Conservation (phyloP, 352 stramenopile genomes). For the Phytophthora idaei region DNA sequence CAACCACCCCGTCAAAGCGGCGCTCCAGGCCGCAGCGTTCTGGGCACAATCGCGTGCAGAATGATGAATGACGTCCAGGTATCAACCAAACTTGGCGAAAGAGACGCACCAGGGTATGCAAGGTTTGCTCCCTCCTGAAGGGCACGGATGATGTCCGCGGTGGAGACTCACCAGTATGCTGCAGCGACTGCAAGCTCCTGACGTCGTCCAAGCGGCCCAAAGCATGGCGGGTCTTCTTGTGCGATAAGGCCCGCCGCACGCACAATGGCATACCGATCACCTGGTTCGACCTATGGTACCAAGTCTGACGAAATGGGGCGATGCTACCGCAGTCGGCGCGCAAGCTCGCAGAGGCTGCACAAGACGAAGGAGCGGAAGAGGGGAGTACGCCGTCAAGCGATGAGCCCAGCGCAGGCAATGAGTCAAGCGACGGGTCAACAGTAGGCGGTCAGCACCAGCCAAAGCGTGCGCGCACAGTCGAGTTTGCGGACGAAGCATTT, state of each 20-base stretch:
- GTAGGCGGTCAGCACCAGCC: neutral
- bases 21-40: neutral
- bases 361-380: neutral
- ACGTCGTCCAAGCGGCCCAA: slow-evolving; percentile 8
- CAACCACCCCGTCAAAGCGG: slow-evolving; percentile 6
- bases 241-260: slow-evolving; percentile 13
- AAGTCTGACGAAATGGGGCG: slow-evolving; percentile 8
- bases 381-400: too few species aligned
- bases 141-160: neutral
- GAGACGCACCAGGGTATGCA: slow-evolving; percentile 6
- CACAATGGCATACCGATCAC: slow-evolving; percentile 15
- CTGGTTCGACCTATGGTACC: slow-evolving; percentile 22
- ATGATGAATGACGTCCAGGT: slow-evolving; percentile 6
- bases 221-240: slow-evolving; percentile 12
- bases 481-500: too few species aligned
- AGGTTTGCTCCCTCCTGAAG: slow-evolving; percentile 21
- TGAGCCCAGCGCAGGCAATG: neutral
- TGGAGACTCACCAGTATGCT: slow-evolving; percentile 9
- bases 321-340: neutral
- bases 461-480: slow-evolving; percentile 2
- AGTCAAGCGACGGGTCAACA: slow-evolving; percentile 2
- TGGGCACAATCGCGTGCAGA: neutral
- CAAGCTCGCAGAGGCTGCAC: neutral
- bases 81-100: slow-evolving; percentile 12
- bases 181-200: slow-evolving; percentile 6